Evolutionary conservation across 2,329 filamentous ascomycete species (phyloP).

Genomic region (Fusarium siculi): DNA sequence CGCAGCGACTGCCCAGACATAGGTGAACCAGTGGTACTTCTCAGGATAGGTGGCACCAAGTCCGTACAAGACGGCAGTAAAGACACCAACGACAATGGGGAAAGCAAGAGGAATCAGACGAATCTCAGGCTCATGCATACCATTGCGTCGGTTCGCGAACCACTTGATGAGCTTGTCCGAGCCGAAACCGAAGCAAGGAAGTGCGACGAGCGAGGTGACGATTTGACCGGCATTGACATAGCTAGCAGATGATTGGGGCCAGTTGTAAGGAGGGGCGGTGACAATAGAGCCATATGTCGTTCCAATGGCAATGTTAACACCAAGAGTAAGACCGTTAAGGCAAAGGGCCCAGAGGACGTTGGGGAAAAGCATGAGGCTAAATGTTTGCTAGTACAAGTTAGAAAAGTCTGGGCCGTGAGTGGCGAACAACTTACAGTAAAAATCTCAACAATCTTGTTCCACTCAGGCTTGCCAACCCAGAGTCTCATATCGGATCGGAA

Average conservation of each 20-base stretch:
- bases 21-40: slow-evolving; percentile 23
- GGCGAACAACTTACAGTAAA: slow-evolving; percentile 5
- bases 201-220: slow-evolving; percentile 29
- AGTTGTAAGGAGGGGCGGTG: slow-evolving; percentile 33
- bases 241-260: slow-evolving; percentile 31
- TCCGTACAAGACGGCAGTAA: slow-evolving; percentile 15
- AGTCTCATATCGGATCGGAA: slow-evolving; percentile 36
- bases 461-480: slow-evolving; percentile 34
- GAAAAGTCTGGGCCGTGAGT: background rate
- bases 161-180: slow-evolving; percentile 37
- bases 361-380: slow-evolving; percentile 36
- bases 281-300: slow-evolving; percentile 36
- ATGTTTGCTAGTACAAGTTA: slow-evolving; percentile 30
- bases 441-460: slow-evolving; percentile 24
- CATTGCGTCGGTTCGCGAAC: slow-evolving; percentile 32
- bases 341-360: slow-evolving; percentile 37
- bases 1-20: slow-evolving; percentile 16
- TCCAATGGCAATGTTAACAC: slow-evolving; percentile 39
- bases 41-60: slow-evolving; percentile 4
- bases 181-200: slow-evolving; percentile 34
- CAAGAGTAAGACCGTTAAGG: slow-evolving; percentile 35
- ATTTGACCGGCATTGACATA: slow-evolving; percentile 39
- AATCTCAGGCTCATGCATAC: slow-evolving; percentile 35
- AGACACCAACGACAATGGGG: slow-evolving; percentile 29
- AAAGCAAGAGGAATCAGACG: slow-evolving; percentile 35